These are phyloP conservation scores for Volvox carteri DNA, from an alignment of 163 green algal species.

Conservation along the genomic window DNA sequence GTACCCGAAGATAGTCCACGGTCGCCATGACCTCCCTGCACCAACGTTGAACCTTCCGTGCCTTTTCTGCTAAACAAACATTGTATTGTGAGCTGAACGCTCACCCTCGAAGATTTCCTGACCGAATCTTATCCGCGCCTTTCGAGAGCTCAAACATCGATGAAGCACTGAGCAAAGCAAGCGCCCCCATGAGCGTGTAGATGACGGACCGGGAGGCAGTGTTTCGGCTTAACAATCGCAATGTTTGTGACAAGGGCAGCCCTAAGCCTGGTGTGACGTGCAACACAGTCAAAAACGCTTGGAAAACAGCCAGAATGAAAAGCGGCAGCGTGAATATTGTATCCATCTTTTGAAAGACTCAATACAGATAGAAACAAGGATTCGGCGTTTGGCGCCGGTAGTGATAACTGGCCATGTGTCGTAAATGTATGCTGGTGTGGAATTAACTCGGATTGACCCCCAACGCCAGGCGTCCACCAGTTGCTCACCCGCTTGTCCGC, in stretches of 20 bases:
- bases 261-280: conserved; percentile 28
- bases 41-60: not conserved
- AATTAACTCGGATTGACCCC: too few relatives aligned
- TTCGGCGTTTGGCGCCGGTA: too few relatives aligned
- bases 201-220: conserved; percentile 14
- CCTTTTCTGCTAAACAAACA: too few relatives aligned
- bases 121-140: conserved; percentile 9
- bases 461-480: too few relatives aligned
- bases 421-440: too few relatives aligned
- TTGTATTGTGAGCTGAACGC: too few relatives aligned
- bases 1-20: conserved; percentile 47
- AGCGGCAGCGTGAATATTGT: conserved; percentile 60
- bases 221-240: conserved; percentile 6
- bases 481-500: too few relatives aligned
- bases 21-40: conserved; percentile 47
- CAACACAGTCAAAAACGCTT: conserved; percentile 39
- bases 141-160: conserved; percentile 44
- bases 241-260: conserved; percentile 20
- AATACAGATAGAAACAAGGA: too few relatives aligned
- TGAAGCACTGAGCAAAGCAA: conserved; percentile 7
- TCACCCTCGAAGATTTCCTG: conserved; percentile 14
- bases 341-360: conserved; percentile 50
- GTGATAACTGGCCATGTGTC: too few relatives aligned
- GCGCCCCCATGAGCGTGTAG: conserved; percentile 25
- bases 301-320: conserved; percentile 25